Percentiles rank a stretch among this genome's conserved stretches.
These are phyloP conservation scores for Cryptosporidium canis DNA, from an alignment of 169 alveolate species.

Conservation along the genomic window DNA sequence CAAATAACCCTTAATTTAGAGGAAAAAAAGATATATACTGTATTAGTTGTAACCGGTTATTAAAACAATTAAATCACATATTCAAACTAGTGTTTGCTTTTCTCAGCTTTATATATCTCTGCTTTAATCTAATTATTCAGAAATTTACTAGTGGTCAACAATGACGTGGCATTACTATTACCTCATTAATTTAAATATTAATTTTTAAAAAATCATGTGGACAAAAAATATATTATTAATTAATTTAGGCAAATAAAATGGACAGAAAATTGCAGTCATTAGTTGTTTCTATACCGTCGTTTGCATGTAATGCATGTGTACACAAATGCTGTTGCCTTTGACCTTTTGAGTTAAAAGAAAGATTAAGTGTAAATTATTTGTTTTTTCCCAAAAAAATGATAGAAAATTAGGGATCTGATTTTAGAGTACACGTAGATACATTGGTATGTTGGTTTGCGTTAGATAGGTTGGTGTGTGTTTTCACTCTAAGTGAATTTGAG, in stretches of 20 bases:
- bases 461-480: no score
- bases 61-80: not conserved
- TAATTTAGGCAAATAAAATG: not conserved
- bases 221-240: not conserved
- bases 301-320: no score
- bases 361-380: no score
- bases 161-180: conserved; percentile 66
- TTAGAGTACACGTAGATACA: no score
- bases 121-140: not conserved
- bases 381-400: no score
- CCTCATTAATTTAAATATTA: not conserved
- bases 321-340: no score
- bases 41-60: not conserved
- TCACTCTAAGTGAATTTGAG: no score
- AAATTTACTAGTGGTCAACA: conserved; percentile 29
- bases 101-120: not conserved
- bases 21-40: not conserved
- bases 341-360: no score
- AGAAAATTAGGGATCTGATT: no score
- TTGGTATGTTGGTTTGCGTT: no score
- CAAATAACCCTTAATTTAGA: not conserved
- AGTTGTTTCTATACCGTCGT: not conserved
- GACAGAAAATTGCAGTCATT: not conserved
- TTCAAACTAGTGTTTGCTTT: not conserved
- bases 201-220: conserved; percentile 20